Evolutionary conservation across 73 alveolate species (phyloP).

Genomic region (Stentor roeselii): DNA sequence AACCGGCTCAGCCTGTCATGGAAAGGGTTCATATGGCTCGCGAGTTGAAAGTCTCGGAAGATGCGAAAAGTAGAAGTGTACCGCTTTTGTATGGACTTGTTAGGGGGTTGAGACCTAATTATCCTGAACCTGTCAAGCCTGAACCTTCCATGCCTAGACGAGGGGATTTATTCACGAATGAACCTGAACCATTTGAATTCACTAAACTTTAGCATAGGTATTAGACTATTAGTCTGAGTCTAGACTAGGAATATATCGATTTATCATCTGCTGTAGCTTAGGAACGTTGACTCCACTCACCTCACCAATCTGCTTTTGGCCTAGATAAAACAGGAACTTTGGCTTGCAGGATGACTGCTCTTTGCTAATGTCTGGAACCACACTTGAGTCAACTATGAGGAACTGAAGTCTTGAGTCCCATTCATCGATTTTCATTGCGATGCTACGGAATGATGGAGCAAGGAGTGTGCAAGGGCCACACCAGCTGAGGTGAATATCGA

Average conservation of each 20-base stretch:
- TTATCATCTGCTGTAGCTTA: slow-evolving; percentile 25
- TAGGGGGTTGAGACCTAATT: slow-evolving; percentile 53
- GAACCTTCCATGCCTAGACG: not conserved
- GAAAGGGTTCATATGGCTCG: slow-evolving; percentile 85
- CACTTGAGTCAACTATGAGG: not conserved
- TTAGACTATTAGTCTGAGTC: slow-evolving; percentile 21
- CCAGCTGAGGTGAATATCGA: slow-evolving; percentile 45
- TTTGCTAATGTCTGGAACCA: slow-evolving; percentile 4
- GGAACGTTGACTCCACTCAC: slow-evolving; percentile 22
- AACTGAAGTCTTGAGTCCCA: slow-evolving; percentile 52
- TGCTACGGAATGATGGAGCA: slow-evolving; percentile 47
- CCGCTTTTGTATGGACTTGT: slow-evolving; percentile 84
- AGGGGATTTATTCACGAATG: not conserved
- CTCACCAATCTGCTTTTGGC: slow-evolving; percentile 12
- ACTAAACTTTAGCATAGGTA: not conserved
- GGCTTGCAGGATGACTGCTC: slow-evolving; percentile 24
- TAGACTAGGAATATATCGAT: slow-evolving; percentile 11
- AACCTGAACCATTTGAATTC: not conserved
- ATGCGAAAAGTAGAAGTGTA: slow-evolving; percentile 55
- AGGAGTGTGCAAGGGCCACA: slow-evolving; percentile 69
- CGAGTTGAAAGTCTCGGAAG: slow-evolving; percentile 74
- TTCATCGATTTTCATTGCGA: slow-evolving; percentile 49
- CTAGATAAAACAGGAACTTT: slow-evolving; percentile 1
- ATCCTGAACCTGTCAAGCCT: slow-evolving; percentile 4
- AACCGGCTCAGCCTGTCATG: slow-evolving; percentile 85